These are phyloP conservation scores for Ensete glaucum DNA, from an alignment of 176 grass and related monocot genomes.

Conservation along the genomic window DNA sequence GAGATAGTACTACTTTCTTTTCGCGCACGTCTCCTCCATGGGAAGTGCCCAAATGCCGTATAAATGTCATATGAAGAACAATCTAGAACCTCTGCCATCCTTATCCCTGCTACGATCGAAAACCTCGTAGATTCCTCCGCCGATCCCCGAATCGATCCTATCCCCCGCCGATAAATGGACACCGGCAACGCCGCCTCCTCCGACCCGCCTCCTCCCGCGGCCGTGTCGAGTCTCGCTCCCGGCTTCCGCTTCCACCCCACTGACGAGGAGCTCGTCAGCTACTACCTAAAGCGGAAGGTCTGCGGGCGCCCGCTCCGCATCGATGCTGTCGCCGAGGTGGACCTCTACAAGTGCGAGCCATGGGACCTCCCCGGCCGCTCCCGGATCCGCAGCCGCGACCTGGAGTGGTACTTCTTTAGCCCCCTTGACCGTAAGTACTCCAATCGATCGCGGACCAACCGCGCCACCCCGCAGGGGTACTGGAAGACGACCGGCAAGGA, in stretches of 20 bases:
- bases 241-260: conserved; percentile 97
- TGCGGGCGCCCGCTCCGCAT: not conserved
- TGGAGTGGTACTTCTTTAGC: conserved; percentile 11
- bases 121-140: not conserved
- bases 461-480: conserved; percentile 58
- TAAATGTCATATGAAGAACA: no score
- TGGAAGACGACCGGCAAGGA: conserved; percentile 98
- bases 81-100: no score
- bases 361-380: not conserved
- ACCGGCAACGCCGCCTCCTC: not conserved
- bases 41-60: no score
- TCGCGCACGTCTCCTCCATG: no score
- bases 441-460: conserved; percentile 10
- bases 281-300: conserved; percentile 40
- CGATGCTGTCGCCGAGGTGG: not conserved
- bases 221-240: conserved; percentile 18
- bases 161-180: not conserved
- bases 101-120: no score
- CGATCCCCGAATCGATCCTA: not conserved
- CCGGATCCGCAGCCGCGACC: not conserved
- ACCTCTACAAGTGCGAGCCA: not conserved
- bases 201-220: not conserved
- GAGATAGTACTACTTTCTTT: no score
- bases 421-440: not conserved
- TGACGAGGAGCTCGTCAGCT: conserved; percentile 87